A percentile compares a stretch with the other conserved stretches of the same genome.
phyloP scores from a whole-genome alignment of 2,329 filamentous ascomycete species.

The Samsoniella hepiali region DNA sequence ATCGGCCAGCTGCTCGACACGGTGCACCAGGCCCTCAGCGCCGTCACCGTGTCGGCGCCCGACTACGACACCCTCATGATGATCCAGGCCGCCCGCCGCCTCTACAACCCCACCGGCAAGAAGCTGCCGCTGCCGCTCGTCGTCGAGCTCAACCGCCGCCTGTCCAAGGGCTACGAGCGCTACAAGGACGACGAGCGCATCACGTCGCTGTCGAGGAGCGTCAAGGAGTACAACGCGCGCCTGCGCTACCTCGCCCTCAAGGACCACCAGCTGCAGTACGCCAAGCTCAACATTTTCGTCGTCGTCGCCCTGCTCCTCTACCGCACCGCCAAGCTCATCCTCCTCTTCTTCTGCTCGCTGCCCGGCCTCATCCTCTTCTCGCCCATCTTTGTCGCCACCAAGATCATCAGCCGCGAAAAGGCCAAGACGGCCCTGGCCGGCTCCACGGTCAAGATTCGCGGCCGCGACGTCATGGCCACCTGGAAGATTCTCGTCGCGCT shows the following conservation, averaged over 20 bases:
- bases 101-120: conserved; percentile 93
- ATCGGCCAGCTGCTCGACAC: conserved; percentile 82
- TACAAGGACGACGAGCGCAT: conserved; percentile 91
- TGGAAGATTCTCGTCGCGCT: conserved; percentile 92
- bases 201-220: conserved; percentile 66
- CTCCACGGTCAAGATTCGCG: conserved; percentile 84
- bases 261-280: conserved; percentile 93
- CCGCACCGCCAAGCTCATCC: conserved; percentile 70
- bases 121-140: conserved; percentile 89
- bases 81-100: conserved; percentile 86
- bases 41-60: conserved; percentile 87
- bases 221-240: conserved; percentile 82
- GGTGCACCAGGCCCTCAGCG: conserved; percentile 77
- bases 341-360: conserved; percentile 77
- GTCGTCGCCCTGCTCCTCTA: conserved; percentile 77
- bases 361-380: conserved; percentile 85
- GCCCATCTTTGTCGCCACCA: conserved; percentile 81
- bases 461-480: conserved; percentile 84
- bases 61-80: conserved; percentile 97
- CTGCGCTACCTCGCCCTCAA: conserved; percentile 82
- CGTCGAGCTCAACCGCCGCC: conserved; percentile 86
- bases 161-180: conserved; percentile 86
- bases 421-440: conserved; percentile 79
- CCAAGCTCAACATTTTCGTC: conserved; percentile 72
- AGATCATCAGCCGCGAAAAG: conserved; percentile 77